phyloP scores from a whole-genome alignment of 345 rosid species.

The Turritis glabra region DNA sequence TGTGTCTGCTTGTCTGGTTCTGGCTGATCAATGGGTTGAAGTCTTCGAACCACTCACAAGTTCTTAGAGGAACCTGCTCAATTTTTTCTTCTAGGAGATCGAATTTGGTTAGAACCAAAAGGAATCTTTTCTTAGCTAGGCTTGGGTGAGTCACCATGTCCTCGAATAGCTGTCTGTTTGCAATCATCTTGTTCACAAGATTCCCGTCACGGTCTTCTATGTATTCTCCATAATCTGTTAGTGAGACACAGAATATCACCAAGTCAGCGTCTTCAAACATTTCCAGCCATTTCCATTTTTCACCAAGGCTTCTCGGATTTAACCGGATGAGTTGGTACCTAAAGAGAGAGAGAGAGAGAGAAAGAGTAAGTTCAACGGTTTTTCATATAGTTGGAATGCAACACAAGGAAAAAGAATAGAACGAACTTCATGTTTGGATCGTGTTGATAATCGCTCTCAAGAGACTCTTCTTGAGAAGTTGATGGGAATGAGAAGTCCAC shows the following conservation, averaged over 20 bases:
- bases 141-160: constrained; percentile 55
- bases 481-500: constrained; percentile 76
- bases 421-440: constrained; percentile 57
- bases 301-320: constrained; percentile 70
- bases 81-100: constrained; percentile 81
- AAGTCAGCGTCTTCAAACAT: constrained; percentile 85
- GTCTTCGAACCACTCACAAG: constrained; percentile 83
- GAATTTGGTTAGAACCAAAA: constrained; percentile 73
- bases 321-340: constrained; percentile 88
- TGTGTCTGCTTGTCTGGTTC: constrained; percentile 36
- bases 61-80: constrained; percentile 53
- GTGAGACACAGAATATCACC: constrained; percentile 69
- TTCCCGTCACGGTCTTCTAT: constrained; percentile 52
- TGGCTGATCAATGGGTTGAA: constrained; percentile 63
- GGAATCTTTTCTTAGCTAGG: constrained; percentile 70
- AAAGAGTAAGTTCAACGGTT: background rate
- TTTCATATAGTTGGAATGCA: constrained; percentile 3
- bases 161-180: constrained; percentile 68
- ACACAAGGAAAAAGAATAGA: constrained; percentile 4
- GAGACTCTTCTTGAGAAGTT: constrained; percentile 34
- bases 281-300: constrained; percentile 72
- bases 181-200: constrained; percentile 75
- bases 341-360: background rate
- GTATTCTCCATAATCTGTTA: constrained; percentile 63
- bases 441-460: constrained; percentile 44